Percentiles rank a stretch among this genome's conserved stretches.
These are phyloP conservation scores for Ploettnerulaceae sp. DNA, from an alignment of 2,329 filamentous ascomycete species.

Conservation along the genomic window DNA sequence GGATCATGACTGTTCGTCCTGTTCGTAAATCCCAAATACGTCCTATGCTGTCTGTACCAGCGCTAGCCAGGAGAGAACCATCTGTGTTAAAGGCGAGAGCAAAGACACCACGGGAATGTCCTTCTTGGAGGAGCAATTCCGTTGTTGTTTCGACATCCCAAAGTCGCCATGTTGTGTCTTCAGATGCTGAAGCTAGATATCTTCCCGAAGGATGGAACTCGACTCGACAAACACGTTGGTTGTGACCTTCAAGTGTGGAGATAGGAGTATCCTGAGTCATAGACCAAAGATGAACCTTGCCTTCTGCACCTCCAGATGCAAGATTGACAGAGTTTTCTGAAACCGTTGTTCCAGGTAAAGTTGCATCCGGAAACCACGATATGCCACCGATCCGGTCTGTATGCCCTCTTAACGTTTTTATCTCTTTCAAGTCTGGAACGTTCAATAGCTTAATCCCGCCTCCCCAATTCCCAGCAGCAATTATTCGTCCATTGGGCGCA, in stretches of 20 bases:
- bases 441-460: slow-evolving; percentile 83
- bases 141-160: slow-evolving; percentile 88
- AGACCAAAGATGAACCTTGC: slow-evolving; percentile 85
- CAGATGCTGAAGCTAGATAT: slow-evolving; percentile 88
- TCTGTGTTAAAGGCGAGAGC: slow-evolving; percentile 85
- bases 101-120: slow-evolving; percentile 91
- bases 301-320: slow-evolving; percentile 85
- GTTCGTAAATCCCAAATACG: slow-evolving; percentile 93
- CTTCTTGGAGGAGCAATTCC: slow-evolving; percentile 85
- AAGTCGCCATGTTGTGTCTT: slow-evolving; percentile 93
- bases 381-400: slow-evolving; percentile 86
- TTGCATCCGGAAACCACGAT: slow-evolving; percentile 83
- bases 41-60: slow-evolving; percentile 90
- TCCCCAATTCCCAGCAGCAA: slow-evolving; percentile 91
- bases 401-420: slow-evolving; percentile 73
- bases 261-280: slow-evolving; percentile 80
- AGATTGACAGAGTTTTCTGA: slow-evolving; percentile 74
- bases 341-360: slow-evolving; percentile 63
- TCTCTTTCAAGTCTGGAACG: slow-evolving; percentile 76
- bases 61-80: slow-evolving; percentile 83
- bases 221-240: slow-evolving; percentile 80
- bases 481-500: slow-evolving; percentile 73
- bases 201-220: slow-evolving; percentile 91
- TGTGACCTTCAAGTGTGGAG: slow-evolving; percentile 76
- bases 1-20: slow-evolving; percentile 89